Percentiles rank a stretch among this genome's conserved stretches.
Evolutionary conservation across 1,139 yeast genomes (phyloP).

Genomic region (Scheffersomyces cryptocercus): DNA sequence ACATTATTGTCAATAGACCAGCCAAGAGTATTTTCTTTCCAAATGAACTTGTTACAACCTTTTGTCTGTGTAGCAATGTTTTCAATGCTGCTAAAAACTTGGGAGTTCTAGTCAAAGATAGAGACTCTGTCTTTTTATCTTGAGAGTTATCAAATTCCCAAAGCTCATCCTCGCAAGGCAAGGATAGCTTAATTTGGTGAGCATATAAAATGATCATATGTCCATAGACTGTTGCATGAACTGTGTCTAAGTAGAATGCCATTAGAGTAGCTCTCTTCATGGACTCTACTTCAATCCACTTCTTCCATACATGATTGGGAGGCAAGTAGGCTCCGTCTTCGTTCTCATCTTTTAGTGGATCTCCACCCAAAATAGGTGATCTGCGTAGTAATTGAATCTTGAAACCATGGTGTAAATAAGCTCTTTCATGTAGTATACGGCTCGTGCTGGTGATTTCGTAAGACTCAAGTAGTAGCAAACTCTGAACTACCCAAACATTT

Average conservation of each 20-base stretch:
- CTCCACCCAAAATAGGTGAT: constrained; percentile 71
- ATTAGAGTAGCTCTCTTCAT: constrained; percentile 33
- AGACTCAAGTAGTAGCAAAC: constrained; percentile 59
- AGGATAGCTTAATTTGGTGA: constrained; percentile 29
- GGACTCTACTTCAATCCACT: constrained; percentile 35
- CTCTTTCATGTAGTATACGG: constrained; percentile 66
- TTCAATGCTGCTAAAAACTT: constrained; percentile 56
- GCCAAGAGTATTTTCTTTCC: constrained; percentile 67
- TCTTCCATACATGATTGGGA: constrained; percentile 20
- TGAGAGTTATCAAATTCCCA: constrained; percentile 26
- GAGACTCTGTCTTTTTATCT: constrained; percentile 9
- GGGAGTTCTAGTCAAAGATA: constrained; percentile 7
- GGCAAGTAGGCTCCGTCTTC: constrained; percentile 9
- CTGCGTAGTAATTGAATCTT: constrained; percentile 69
- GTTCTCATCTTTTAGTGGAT: constrained; percentile 34
- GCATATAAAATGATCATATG: constrained; percentile 30
- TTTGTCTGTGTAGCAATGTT: constrained; percentile 53
- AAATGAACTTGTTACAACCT: constrained; percentile 49
- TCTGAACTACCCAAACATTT: constrained; percentile 64
- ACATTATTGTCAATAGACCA: constrained; percentile 66
- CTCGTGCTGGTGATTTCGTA: constrained; percentile 54
- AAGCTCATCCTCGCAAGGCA: constrained; percentile 33
- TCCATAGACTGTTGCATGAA: constrained; percentile 35
- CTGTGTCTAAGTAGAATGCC: constrained; percentile 34
- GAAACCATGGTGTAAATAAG: constrained; percentile 74